Evolutionary conservation across 2,329 filamentous ascomycete species (phyloP), one percentile per base, ranked within the genome.

Genomic region (Clonostachys byssicola): DNA sequence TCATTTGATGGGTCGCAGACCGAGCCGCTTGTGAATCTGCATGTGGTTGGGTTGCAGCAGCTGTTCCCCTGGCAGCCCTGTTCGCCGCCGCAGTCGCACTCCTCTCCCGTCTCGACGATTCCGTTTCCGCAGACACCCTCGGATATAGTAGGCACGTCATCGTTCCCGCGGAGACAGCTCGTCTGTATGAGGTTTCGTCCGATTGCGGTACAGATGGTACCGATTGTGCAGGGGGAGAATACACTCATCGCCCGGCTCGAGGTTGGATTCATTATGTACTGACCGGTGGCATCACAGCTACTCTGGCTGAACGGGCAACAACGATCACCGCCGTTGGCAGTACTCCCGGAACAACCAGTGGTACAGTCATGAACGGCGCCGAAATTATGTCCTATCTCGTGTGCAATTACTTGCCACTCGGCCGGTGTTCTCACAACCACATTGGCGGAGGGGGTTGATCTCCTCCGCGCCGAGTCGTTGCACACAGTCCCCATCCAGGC

Each of bases 331-430:
- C 23, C 76, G 46, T 62, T 66, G 10, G 64, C 62, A 7, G 65
- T 65, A 36, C 81, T 80, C 16, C 80, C 75, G 49, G 89, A 76
- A 62, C 92, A 97, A 3, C 86, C 78, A 0, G 72, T 62, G 4
- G 82, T 87, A 66, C 94, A 99, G 67, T 99, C 94, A 66, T 99
- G 94, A 9, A 96, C 90, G 6, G 92, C 94, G 41, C 92, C 92
- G 64, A 96, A 97, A 0, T 91, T 97, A 64, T 97, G 92, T 2
- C 92, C 92, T 4, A 86, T 85, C 67, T 97, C 92, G 63, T 97
- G 92, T 30, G 92, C 92, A 66, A 97, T 89, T 49, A 97, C 88
- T 64, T 96, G 91, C 92, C 92, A 97, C 62, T 96, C 92, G 5
- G 83, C 86, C 18, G 80, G 77, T 0, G 90, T 95, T 52, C 83